Evolutionary conservation across 345 rosid genomes (phyloP), one percentile per base, ranked within the genome.

Genomic region (Corchorus capsularis): DNA sequence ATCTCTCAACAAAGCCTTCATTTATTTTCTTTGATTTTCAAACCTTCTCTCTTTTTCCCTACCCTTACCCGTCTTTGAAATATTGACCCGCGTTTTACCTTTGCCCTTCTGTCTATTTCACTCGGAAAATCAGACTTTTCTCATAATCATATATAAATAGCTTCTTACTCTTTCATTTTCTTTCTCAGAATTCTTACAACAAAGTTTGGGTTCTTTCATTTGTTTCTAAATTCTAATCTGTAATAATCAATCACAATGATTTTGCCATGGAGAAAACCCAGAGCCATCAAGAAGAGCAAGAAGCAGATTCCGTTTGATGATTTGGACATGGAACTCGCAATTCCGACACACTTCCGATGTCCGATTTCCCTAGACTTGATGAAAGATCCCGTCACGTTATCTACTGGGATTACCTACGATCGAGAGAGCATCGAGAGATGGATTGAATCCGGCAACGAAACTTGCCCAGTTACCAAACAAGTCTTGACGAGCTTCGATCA

Each of bases 351-450:
- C 75, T 92, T 93, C 82, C 89, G 86, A 19, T 93, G 98, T 73
- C 98, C 98, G 37, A 88, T 92, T 20, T 90, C 97, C 0, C 81
- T 92, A 4, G 98, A 93, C 8, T 53, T 93, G 74, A 92, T 93
- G 98, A 93, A 90, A 73, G 98, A 93, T 78, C 97, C 98, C 27
- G 94, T 93, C 39, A 93, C 92, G 6, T 63, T 92, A 22, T 86
- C 87, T 1, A 85, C 95, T 0, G 97, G 98, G 78, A 90, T 92
- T 53, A 90, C 98, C 0, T 93, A 92, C 53, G 98, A 93, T 77
- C 88, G 98, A 0, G 88, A 83, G 49, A 90, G 79, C 79, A 92
- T 94, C 6, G 98, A 94, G 83, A 89, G 71, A 2, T 94, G 98
- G 98, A 86, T 90, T 2, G 94, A 92, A 50, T 72, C 84, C 0